phyloP scores from a whole-genome alignment of 2,329 filamentous ascomycete species.

The Ceratocystis papillata region DNA sequence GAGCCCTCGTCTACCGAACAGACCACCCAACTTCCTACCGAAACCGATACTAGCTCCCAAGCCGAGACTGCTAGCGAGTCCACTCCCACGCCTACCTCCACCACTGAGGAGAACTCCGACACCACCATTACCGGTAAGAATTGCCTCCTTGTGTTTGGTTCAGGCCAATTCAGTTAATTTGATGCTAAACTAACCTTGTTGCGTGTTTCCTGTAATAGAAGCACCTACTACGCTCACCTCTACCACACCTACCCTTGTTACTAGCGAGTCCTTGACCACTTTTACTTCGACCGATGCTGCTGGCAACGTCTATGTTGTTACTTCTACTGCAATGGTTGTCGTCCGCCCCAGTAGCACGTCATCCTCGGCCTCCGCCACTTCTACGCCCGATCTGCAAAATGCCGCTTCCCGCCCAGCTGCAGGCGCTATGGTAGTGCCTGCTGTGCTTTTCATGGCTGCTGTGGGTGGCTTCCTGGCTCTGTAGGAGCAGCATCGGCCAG shows the following conservation, averaged over 20 bases:
- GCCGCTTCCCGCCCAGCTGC: conserved; percentile 29
- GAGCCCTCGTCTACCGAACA: conserved; percentile 20
- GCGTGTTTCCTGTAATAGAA: conserved; percentile 26
- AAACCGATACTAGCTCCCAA: not conserved
- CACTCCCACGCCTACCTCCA: conserved; percentile 22
- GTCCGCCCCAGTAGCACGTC: conserved; percentile 32
- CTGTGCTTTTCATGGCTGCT: conserved; percentile 25
- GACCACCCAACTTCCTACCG: conserved; percentile 19
- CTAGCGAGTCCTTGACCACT: conserved; percentile 32
- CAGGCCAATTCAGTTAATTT: no score
- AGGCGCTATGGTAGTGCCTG: conserved; percentile 16
- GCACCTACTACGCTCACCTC: conserved; percentile 28
- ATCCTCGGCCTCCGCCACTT: conserved; percentile 25
- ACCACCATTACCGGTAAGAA: conserved; percentile 23
- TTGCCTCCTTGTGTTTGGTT: no score
- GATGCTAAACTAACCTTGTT: conserved; percentile 26
- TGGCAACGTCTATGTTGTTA: conserved; percentile 38
- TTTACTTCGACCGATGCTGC: conserved; percentile 38
- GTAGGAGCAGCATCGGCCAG: not conserved
- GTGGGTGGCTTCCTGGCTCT: conserved; percentile 26
- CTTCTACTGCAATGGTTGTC: conserved; percentile 40
- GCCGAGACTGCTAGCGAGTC: conserved; percentile 15
- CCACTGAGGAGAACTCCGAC: conserved; percentile 28
- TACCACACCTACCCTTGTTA: conserved; percentile 31
- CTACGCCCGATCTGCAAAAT: conserved; percentile 33